These are phyloP conservation scores for Populus trichocarpa DNA, from an alignment of 441 rosid genomes.

Conservation along the genomic window DNA sequence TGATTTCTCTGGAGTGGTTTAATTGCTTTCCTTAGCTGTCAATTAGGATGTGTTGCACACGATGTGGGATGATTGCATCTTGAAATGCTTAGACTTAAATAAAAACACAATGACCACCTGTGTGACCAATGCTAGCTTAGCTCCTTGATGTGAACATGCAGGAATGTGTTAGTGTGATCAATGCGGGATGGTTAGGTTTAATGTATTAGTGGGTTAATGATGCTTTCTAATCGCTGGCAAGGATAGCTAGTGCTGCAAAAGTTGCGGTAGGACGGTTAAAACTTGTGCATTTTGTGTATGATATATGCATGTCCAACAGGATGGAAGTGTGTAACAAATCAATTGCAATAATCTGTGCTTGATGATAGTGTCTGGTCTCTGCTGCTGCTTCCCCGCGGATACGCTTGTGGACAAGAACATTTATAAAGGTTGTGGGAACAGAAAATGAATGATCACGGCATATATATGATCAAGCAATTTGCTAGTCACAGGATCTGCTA, in stretches of 20 bases:
- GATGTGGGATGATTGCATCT: neutral
- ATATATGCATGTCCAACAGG: neutral
- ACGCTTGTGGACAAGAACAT: neutral
- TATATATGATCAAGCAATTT: no score
- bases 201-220: no score
- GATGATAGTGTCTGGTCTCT: neutral
- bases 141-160: neutral
- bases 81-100: neutral
- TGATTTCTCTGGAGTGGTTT: no score
- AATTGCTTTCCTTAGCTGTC: neutral
- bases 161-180: no score
- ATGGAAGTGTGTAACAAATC: neutral
- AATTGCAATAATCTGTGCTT: neutral
- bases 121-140: neutral
- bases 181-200: no score
- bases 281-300: neutral
- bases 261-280: no score
- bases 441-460: neutral
- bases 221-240: no score
- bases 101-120: neutral
- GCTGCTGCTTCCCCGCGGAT: neutral
- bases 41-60: neutral
- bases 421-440: neutral
- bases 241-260: neutral
- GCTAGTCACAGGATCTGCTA: no score